Conservation (phyloP, 2,329 filamentous ascomycete species). For the Emmonsia crescens region DNA sequence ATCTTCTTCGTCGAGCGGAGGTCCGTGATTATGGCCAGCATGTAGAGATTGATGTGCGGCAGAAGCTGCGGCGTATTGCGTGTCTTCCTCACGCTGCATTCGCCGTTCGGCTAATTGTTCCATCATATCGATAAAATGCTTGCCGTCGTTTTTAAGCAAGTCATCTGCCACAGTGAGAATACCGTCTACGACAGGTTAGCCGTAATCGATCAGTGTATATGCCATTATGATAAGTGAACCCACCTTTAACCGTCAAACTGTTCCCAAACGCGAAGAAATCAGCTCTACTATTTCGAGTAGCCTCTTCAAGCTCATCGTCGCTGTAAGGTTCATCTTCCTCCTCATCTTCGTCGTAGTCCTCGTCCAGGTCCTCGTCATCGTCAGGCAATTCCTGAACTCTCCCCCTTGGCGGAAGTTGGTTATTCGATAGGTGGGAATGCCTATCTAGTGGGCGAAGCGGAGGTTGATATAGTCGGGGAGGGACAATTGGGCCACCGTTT, state of each 20-base stretch:
- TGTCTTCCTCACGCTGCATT: conserved; percentile 93
- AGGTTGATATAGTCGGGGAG: conserved; percentile 52
- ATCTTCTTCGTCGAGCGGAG: conserved; percentile 60
- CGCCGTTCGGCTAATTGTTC: conserved; percentile 93
- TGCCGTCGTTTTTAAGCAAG: conserved; percentile 95
- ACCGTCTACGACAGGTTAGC: conserved; percentile 50
- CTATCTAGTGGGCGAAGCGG: conserved; percentile 44
- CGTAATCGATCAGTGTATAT: neutral
- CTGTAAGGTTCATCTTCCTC: conserved; percentile 60
- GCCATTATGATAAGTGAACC: conserved; percentile 10
- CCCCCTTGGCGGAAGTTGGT: conserved; percentile 60
- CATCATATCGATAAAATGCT: conserved; percentile 99
- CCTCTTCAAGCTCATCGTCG: conserved; percentile 52
- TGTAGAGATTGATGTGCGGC: conserved; percentile 48
- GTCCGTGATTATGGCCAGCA: conserved; percentile 64
- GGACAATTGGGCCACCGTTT: conserved; percentile 56
- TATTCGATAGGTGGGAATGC: conserved; percentile 41
- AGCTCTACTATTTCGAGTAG: conserved; percentile 51
- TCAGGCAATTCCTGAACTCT: conserved; percentile 54
- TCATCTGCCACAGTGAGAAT: conserved; percentile 98
- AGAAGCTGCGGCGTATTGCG: conserved; percentile 55
- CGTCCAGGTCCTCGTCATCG: conserved; percentile 44
- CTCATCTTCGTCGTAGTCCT: conserved; percentile 54
- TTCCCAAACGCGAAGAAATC: conserved; percentile 98
- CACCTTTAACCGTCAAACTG: conserved; percentile 86